Evolutionary conservation across 164 flowering plant genomes (phyloP).

Genomic region (Vitis amurensis): DNA sequence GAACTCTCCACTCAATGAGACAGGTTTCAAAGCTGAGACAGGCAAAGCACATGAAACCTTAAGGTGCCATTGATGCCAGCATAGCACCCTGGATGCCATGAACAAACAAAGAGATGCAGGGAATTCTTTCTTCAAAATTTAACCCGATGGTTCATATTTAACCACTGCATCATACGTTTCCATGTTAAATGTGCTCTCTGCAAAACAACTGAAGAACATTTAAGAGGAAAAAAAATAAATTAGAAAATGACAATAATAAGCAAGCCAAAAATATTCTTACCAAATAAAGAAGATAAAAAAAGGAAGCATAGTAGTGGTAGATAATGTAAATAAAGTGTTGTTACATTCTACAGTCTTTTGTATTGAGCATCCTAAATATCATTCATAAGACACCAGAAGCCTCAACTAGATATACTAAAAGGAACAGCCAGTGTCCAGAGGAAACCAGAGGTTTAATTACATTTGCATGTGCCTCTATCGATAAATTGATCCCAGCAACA

Average conservation of each 20-base stretch:
- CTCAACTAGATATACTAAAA: too few species aligned
- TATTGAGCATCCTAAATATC: too few species aligned
- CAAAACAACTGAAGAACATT: constrained; percentile 61
- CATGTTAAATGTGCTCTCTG: constrained; percentile 55
- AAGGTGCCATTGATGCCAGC: background rate
- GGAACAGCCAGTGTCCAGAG: too few species aligned
- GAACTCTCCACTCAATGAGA: too few species aligned
- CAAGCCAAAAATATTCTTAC: background rate
- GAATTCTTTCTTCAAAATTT: background rate
- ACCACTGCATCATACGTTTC: constrained; percentile 69
- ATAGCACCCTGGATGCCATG: background rate
- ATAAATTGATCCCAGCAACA: too few species aligned
- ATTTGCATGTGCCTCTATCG: too few species aligned
- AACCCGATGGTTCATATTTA: constrained; percentile 34
- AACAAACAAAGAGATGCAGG: background rate
- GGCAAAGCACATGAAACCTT: background rate
- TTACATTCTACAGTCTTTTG: too few species aligned
- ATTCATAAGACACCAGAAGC: too few species aligned
- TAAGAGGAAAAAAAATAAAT: background rate
- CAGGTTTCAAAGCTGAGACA: too few species aligned
- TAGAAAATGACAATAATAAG: background rate
- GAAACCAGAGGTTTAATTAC: too few species aligned
- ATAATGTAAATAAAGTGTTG: too few species aligned
- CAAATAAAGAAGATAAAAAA: background rate
- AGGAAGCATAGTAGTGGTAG: background rate